phyloP scores from a whole-genome alignment of 2,329 filamentous ascomycete species.

The Verticillium dahliae region DNA sequence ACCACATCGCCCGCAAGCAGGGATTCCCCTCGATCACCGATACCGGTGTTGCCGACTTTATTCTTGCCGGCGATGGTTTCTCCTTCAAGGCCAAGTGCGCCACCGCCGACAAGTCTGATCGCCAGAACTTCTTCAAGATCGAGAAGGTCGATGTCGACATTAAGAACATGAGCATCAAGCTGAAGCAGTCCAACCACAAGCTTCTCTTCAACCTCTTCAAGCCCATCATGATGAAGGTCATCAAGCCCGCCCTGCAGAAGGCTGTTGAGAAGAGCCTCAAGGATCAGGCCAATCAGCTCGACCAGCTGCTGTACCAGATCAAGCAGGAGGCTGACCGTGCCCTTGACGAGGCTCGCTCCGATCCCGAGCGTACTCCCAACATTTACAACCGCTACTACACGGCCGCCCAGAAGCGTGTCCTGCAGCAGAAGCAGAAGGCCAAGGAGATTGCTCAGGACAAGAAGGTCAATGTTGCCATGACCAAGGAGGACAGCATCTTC shows the following conservation, averaged over 20 bases:
- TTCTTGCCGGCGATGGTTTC: constrained; percentile 80
- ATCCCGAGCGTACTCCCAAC: constrained; percentile 70
- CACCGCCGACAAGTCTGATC: constrained; percentile 68
- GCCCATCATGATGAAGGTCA: constrained; percentile 74
- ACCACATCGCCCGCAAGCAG: constrained; percentile 91
- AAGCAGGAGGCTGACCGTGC: constrained; percentile 78
- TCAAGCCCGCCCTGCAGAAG: constrained; percentile 81
- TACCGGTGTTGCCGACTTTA: constrained; percentile 80
- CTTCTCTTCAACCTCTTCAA: constrained; percentile 80
- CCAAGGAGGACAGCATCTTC: constrained; percentile 84
- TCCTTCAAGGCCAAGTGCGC: constrained; percentile 88
- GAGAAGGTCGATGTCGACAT: constrained; percentile 81
- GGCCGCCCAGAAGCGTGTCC: constrained; percentile 66
- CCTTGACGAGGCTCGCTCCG: constrained; percentile 54
- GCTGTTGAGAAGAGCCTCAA: constrained; percentile 84
- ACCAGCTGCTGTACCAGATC: constrained; percentile 66
- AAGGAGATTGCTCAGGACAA: constrained; percentile 54
- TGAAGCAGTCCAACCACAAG: constrained; percentile 95
- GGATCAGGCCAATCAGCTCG: constrained; percentile 70
- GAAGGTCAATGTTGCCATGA: constrained; percentile 77
- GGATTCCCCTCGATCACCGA: constrained; percentile 87
- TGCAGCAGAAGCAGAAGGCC: constrained; percentile 73
- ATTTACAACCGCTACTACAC: constrained; percentile 80
- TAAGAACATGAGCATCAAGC: constrained; percentile 76
- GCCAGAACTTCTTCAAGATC: constrained; percentile 86